Evolutionary conservation across 1,284 basidiomycete species (phyloP).

Genomic region (Erythrobasidium hasegawianum): DNA sequence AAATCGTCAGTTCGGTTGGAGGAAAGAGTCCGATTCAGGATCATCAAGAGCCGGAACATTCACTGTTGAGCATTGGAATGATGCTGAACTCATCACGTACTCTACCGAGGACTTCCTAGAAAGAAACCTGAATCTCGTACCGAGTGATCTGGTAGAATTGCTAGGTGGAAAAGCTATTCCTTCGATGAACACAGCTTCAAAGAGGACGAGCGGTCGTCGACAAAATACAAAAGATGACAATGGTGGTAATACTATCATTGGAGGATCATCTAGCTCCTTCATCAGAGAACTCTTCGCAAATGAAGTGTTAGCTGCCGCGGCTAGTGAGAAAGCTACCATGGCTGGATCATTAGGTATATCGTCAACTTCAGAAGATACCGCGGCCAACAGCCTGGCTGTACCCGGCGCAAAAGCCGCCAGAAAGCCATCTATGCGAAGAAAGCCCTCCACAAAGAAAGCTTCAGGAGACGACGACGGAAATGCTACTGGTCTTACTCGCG

Average conservation of each 20-base stretch:
- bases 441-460: constrained; percentile 41
- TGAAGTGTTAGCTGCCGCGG: constrained; percentile 61
- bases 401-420: constrained; percentile 57
- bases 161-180: constrained; percentile 58
- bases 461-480: constrained; percentile 51
- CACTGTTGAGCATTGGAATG: constrained; percentile 79
- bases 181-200: neutral
- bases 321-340: constrained; percentile 89
- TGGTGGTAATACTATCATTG: constrained; percentile 52
- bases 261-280: constrained; percentile 82
- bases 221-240: constrained; percentile 4
- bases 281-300: constrained; percentile 82
- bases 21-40: constrained; percentile 57
- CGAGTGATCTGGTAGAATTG: constrained; percentile 87
- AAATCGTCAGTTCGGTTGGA: constrained; percentile 71
- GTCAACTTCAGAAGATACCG: neutral
- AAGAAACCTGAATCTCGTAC: constrained; percentile 81
- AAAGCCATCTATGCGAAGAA: constrained; percentile 56
- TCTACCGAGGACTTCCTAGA: constrained; percentile 84
- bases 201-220: neutral
- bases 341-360: constrained; percentile 69
- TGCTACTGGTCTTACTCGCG: constrained; percentile 46
- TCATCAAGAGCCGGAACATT: constrained; percentile 80
- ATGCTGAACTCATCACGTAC: constrained; percentile 78
- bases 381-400: constrained; percentile 38